Evolutionary conservation across 805 yeast species (phyloP).

Genomic region (Zygoascus tannicola): DNA sequence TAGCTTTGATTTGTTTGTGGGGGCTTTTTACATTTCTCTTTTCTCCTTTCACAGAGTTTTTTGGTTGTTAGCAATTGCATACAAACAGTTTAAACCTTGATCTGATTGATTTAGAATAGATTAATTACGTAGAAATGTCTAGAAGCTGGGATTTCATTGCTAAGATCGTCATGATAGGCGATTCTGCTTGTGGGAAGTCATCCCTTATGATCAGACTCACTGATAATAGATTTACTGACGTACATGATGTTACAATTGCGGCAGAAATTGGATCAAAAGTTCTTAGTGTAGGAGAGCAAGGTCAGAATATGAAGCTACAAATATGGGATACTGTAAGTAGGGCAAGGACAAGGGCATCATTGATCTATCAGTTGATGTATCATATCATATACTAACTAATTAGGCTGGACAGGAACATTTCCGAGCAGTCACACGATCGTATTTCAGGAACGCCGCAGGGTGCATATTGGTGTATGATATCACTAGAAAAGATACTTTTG

Average conservation of each 20-base stretch:
- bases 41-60: no score
- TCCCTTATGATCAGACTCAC: conserved; percentile 29
- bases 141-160: neutral
- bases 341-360: no score
- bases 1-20: no score
- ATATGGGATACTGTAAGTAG: conserved; percentile 28
- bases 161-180: neutral
- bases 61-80: no score
- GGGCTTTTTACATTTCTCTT: no score
- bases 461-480: conserved; percentile 31
- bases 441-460: conserved; percentile 31
- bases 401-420: conserved; percentile 31
- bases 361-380: no score
- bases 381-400: neutral
- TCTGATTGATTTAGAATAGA: no score
- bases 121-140: conserved; percentile 1
- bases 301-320: conserved; percentile 27
- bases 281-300: conserved; percentile 22
- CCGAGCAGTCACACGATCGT: conserved; percentile 29
- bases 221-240: conserved; percentile 27
- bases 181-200: conserved; percentile 29
- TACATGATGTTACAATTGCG: conserved; percentile 30
- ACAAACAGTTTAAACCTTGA: no score
- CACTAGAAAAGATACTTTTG: conserved; percentile 27
- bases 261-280: conserved; percentile 32